These are phyloP conservation scores for Xenoacremonium recifei DNA, from an alignment of 2,329 filamentous ascomycete genomes.

Conservation along the genomic window DNA sequence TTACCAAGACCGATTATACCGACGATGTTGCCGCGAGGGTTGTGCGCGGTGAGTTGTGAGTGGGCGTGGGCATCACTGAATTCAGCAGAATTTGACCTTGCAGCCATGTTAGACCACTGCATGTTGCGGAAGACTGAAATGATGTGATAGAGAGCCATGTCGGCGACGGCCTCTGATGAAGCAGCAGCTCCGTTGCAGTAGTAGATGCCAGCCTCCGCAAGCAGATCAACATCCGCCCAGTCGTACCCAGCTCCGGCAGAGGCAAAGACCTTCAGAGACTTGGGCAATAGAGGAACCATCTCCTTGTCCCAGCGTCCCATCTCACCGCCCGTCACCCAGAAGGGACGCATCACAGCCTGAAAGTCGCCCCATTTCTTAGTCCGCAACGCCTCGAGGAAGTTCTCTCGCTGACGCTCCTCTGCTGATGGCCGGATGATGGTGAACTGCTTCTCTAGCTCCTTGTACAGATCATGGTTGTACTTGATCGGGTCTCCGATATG, in stretches of 20 bases:
- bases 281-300: conserved; percentile 52
- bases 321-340: conserved; percentile 64
- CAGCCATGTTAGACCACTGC: conserved; percentile 52
- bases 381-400: conserved; percentile 36
- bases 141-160: conserved; percentile 59
- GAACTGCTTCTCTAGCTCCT: conserved; percentile 27
- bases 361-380: conserved; percentile 42
- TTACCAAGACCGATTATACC: conserved; percentile 61
- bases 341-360: conserved; percentile 51
- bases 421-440: conserved; percentile 33
- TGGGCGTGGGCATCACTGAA: conserved; percentile 56
- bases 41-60: conserved; percentile 51
- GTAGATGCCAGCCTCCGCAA: conserved; percentile 42
- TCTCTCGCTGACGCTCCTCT: conserved; percentile 36
- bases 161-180: conserved; percentile 60
- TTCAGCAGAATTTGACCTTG: conserved; percentile 38
- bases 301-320: conserved; percentile 64
- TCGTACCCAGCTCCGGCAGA: conserved; percentile 63
- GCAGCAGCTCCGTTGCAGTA: conserved; percentile 64
- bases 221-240: conserved; percentile 53
- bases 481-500: too few relatives aligned
- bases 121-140: conserved; percentile 58
- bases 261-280: conserved; percentile 54
- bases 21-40: conserved; percentile 52
- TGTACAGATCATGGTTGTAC: conserved; percentile 30